Evolutionary conservation across 1,284 basidiomycete genomes (phyloP), one percentile per base, ranked within the genome.

Genomic region (Fomes fomentarius): DNA sequence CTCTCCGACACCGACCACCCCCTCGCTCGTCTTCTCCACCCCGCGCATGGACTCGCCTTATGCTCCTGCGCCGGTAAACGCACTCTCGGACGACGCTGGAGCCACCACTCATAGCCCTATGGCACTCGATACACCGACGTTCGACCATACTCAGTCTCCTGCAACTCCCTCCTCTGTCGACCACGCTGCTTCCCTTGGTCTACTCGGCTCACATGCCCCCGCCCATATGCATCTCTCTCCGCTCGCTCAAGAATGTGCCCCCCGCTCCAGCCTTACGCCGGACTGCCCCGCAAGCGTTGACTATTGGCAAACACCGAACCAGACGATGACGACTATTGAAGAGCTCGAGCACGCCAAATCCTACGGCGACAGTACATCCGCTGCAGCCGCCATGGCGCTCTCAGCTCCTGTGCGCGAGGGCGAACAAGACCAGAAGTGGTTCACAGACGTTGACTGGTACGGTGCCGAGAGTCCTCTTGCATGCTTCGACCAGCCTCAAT

Each of bases 361-460:
- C 28, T 21, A 28, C 28, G 8, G 4, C 25, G 12, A 22, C 11
- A 11, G 42, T 25, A 30, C 6, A 9, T 12, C 19, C 8, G 25
- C 10, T 10, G 25, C 6, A 4, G 17, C 24, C 31, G 19, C 4
- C 15, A 7, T 22, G 11, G 30, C 21, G 17, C 21, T 34, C 31
- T n/a, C 43, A 31, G 19, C n/a, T 15, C 19, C 30, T 15, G 31
- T 34, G 17, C 28, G 22, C 6, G 43, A 10, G 21, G 43, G n/a
- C 21, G 4, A 33, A 19, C 17, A 22, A 15, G 26, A 26, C 0
- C 47, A 55, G 52, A 54, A 45, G 41, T 56, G 54, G 58, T 51
- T 59, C 41, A 56, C 51, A 1, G 58, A 60, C 19, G 51, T 56
- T 11, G 52, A 56, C 42, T 56, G 54, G 54, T 45, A 54, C 26